Conservation (phyloP, 192 early-diverging fungal genomes). For the Gryganskiella cystojenkinii region DNA sequence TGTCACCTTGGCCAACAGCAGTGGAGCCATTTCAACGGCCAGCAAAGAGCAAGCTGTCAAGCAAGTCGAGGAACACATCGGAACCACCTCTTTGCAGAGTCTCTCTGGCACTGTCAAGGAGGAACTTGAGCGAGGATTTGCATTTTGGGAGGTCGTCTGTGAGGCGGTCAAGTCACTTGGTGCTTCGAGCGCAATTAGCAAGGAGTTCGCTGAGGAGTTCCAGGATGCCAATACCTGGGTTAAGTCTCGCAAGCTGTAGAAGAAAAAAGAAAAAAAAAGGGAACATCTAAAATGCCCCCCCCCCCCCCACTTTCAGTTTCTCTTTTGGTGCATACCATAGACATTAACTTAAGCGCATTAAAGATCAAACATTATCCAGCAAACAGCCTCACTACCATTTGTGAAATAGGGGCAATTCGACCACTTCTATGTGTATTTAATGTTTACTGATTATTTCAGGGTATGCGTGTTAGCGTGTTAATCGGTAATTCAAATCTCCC, state of each 20-base stretch:
- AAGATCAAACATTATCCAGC: no score
- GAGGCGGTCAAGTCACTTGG: constrained; percentile 42
- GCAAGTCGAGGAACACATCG: constrained; percentile 55
- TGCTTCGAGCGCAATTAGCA: constrained; percentile 18
- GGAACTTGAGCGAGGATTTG: constrained; percentile 60
- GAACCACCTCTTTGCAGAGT: constrained; percentile 34
- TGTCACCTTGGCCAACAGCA: constrained; percentile 19
- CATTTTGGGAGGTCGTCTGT: constrained; percentile 58
- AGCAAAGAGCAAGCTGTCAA: constrained; percentile 42
- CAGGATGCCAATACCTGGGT: constrained; percentile 43
- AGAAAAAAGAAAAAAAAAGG: not conserved
- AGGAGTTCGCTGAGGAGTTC: constrained; percentile 39
- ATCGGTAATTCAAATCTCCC: constrained; percentile 4
- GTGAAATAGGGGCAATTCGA: no score
- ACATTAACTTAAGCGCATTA: no score
- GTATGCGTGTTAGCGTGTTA: no score
- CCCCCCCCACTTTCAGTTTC: no score
- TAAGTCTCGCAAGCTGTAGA: constrained; percentile 37
- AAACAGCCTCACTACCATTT: no score
- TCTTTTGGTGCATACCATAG: no score
- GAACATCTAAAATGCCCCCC: no score
- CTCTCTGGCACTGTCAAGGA: constrained; percentile 52
- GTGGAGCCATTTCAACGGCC: constrained; percentile 1
- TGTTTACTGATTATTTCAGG: no score
- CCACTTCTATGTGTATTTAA: no score